Base-by-base conservation (phyloP, 2,329 filamentous ascomycete genomes). In the Neofusicoccum umdonicola region DNA sequence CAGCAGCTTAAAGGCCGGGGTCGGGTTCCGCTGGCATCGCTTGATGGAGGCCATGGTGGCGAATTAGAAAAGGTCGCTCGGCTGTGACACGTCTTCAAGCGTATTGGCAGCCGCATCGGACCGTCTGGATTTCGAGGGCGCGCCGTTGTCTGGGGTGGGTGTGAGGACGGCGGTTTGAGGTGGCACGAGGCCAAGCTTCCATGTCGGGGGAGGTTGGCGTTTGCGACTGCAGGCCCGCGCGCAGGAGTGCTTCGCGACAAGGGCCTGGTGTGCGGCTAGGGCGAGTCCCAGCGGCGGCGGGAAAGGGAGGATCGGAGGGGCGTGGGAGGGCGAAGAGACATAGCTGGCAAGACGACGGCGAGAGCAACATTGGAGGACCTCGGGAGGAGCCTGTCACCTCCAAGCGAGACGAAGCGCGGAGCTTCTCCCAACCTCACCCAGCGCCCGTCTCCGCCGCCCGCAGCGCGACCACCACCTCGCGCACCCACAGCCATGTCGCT, bases 1-100 rank as follows among this genome's bases (percentile, higher is more conserved):
- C 57, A 79, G 72, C 62, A 79, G 71, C 71, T 80, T 78, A 70
- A 77, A 78, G n/a, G 73, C 73, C n/a, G 76, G 75, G 51, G 74
- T 72, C 39, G 78, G 76, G 63, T 78, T 78, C 62, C 74, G 74
- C 39, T 60, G 56, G 31, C 56, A 60, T 22, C 56, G 56, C 65
- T 76, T 71, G 66, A 77, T 75, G 11, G 51, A 50, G 9, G 54
- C 41, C 67, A 68, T 68, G n/a, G 48, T 27, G 39, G 39, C n/a
- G 44, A 8, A 22, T 31, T 27, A 37, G 19, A 12, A 42, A n/a
- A 31, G 31, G 22, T 63, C 61, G 61, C 48, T 54, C 47, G 48
- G 27, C 35, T 13, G 15, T 17, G 39, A 13, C 19, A 58, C 41
- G 62, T 31, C 42, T 35, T 35, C 15, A 35, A 6, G 56, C 22